phyloP scores from a whole-genome alignment of 2,329 filamentous ascomycete genomes.

The Aspergillus calidoustus region DNA sequence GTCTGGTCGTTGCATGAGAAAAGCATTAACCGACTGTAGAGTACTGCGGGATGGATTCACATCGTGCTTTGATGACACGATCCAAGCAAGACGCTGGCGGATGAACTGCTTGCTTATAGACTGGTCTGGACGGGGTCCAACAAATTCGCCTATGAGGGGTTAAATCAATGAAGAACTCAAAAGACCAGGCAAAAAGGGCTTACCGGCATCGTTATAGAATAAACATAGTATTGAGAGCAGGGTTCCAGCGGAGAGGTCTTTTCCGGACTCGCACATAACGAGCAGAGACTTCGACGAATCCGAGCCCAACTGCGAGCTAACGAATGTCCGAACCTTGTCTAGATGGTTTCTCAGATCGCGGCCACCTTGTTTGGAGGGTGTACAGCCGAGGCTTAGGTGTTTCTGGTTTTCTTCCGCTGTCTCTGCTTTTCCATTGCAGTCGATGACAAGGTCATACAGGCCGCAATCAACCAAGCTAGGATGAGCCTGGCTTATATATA shows the following conservation, averaged over 20 bases:
- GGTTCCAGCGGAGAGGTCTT: slow-evolving; percentile 78
- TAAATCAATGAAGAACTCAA: not conserved
- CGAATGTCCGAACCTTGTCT: slow-evolving; percentile 64
- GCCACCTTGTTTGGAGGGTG: slow-evolving; percentile 76
- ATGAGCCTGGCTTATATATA: slow-evolving; percentile 36
- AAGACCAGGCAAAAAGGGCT: slow-evolving; percentile 11
- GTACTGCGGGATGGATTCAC: slow-evolving; percentile 85
- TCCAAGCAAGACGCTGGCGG: slow-evolving; percentile 76
- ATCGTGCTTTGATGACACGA: slow-evolving; percentile 77
- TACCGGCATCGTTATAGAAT: slow-evolving; percentile 69
- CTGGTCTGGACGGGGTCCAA: slow-evolving; percentile 30
- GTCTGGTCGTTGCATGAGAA: slow-evolving; percentile 66
- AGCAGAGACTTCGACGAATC: slow-evolving; percentile 49
- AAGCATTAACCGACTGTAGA: slow-evolving; percentile 89
- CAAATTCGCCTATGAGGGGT: slow-evolving; percentile 36
- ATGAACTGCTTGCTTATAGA: slow-evolving; percentile 75
- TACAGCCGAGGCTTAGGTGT: slow-evolving; percentile 64
- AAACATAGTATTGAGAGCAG: slow-evolving; percentile 77
- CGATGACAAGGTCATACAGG: slow-evolving; percentile 51
- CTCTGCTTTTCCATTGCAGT: slow-evolving; percentile 38
- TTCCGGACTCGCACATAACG: slow-evolving; percentile 75
- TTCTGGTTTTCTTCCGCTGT: slow-evolving; percentile 44
- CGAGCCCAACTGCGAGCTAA: slow-evolving; percentile 40
- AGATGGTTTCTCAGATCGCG: slow-evolving; percentile 79
- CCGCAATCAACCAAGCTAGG: slow-evolving; percentile 44